Conservation (phyloP, 495 filamentous ascomycete genomes). For the Penicillium malachiteum region DNA sequence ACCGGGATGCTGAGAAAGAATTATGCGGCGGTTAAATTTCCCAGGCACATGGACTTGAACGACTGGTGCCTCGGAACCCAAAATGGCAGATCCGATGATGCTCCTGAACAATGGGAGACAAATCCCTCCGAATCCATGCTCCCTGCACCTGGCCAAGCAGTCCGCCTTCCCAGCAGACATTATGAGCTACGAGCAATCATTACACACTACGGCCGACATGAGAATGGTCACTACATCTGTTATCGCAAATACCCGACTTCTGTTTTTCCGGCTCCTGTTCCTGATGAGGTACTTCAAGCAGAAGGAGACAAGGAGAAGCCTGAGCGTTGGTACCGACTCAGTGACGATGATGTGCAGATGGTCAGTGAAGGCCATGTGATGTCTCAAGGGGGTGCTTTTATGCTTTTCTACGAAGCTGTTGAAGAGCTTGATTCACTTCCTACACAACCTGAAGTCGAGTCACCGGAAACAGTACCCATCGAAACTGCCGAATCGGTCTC, state of each 20-base stretch:
- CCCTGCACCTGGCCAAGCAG: constrained; percentile 40
- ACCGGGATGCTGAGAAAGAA: constrained; percentile 83
- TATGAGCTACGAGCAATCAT: constrained; percentile 85
- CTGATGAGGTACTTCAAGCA: constrained; percentile 36
- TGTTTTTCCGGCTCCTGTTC: constrained; percentile 33
- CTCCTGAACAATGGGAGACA: constrained; percentile 62
- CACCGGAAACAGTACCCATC: constrained; percentile 2
- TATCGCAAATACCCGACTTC: constrained; percentile 66
- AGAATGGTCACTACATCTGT: constrained; percentile 94
- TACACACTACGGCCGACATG: constrained; percentile 85
- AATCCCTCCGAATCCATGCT: constrained; percentile 71
- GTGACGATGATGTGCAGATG: constrained; percentile 76
- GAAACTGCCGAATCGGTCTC: constrained; percentile 24
- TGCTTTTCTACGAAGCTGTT: constrained; percentile 86
- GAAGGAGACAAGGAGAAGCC: constrained; percentile 39
- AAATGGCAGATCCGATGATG: constrained; percentile 26
- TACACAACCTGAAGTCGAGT: background rate
- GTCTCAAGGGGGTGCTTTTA: constrained; percentile 81
- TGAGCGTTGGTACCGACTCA: constrained; percentile 76
- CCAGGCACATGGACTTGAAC: constrained; percentile 66
- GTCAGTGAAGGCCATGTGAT: constrained; percentile 74
- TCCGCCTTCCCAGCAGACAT: constrained; percentile 42
- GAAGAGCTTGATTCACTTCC: constrained; percentile 6
- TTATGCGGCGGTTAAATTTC: constrained; percentile 72
- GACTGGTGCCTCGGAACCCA: constrained; percentile 71